These are phyloP conservation scores for Colletotrichum lindemuthianum DNA, from an alignment of 2,329 filamentous ascomycete genomes.

Conservation along the genomic window DNA sequence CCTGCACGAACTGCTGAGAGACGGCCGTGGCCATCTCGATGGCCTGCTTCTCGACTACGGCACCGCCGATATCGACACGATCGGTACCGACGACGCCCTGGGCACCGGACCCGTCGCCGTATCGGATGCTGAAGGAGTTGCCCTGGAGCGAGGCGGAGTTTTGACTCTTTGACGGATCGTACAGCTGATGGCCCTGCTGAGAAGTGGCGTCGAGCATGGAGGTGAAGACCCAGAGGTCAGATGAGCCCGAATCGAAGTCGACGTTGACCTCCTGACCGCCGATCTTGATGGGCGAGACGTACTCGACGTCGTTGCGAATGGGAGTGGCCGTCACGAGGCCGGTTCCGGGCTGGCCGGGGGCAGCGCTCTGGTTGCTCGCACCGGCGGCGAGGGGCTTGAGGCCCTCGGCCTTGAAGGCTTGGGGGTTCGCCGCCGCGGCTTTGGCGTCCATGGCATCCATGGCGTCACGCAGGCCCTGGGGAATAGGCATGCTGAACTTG, in stretches of 20 bases:
- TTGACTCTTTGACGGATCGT: constrained; percentile 49
- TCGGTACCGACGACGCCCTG: constrained; percentile 75
- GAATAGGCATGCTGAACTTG: constrained; percentile 71
- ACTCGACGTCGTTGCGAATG: constrained; percentile 73
- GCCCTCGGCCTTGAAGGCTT: constrained; percentile 39
- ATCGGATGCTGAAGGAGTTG: constrained; percentile 70
- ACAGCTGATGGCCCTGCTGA: constrained; percentile 59
- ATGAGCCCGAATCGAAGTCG: constrained; percentile 81
- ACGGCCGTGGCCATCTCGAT: constrained; percentile 72
- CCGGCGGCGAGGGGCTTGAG: constrained; percentile 23
- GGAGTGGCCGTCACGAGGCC: constrained; percentile 73
- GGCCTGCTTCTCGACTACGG: constrained; percentile 69
- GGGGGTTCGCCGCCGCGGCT: constrained; percentile 11
- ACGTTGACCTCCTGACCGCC: constrained; percentile 75
- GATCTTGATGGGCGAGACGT: constrained; percentile 75
- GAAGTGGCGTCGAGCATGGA: constrained; percentile 59
- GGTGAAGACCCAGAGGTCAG: constrained; percentile 81
- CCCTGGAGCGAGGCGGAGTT: constrained; percentile 50
- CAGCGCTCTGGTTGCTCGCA: constrained; percentile 25
- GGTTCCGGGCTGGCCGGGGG: constrained; percentile 39
- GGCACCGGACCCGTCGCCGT: constrained; percentile 74
- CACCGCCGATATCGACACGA: constrained; percentile 73
- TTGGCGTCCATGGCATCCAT: constrained; percentile 39
- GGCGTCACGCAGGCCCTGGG: constrained; percentile 52
- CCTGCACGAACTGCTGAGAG: constrained; percentile 65